Base-by-base conservation (phyloP, 768 basidiomycete species). In the Chalciporus chontae region DNA sequence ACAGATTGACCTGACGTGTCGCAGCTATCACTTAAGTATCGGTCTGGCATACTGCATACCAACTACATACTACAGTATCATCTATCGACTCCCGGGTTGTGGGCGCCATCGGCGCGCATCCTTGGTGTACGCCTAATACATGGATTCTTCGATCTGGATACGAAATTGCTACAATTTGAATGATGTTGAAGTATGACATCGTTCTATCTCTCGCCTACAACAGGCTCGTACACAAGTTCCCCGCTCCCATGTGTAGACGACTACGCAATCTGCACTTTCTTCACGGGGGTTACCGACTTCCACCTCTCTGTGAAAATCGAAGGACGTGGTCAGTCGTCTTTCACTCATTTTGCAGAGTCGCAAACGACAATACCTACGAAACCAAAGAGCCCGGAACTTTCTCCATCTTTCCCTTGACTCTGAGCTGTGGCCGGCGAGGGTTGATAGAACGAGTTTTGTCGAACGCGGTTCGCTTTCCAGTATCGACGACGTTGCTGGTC, bases 401-500 rank as follows among this genome's bases (percentile, higher is more conserved):
- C 2, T 21, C 2, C 43, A n/a, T 53, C 53, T 23, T 18, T 52
- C 19, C 48, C 50, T 45, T 60, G 54, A 21, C 10, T 52, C 31
- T 37, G 48, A 26, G 53, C 2, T 3, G 49, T 5, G 19, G 60
- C 8, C 14, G 62, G 1, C 0, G 64, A 57, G 39, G 62, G 49
- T 42, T 64, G 65, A 44, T 66, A 66, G 51, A 67, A 66, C 10
- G 64, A 66, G 37, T 11, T 26, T 42, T 66, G 64, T 32, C 64
- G 60, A 47, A 60, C 55, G 18, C 65, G 64, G 31, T 49, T 67
- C 9, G 65, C 64, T 29, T 49, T 66, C 64, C 64, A 66, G 65
- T 51, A 66, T 34, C 64, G 58, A 40, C 60, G 62, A 27, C 65
- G 65, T 52, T 66, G 64, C 9, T 60, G 52, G 41, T 54, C 62